Conservation (phyloP, 192 early-diverging fungal species). For the Podila minutissima region DNA sequence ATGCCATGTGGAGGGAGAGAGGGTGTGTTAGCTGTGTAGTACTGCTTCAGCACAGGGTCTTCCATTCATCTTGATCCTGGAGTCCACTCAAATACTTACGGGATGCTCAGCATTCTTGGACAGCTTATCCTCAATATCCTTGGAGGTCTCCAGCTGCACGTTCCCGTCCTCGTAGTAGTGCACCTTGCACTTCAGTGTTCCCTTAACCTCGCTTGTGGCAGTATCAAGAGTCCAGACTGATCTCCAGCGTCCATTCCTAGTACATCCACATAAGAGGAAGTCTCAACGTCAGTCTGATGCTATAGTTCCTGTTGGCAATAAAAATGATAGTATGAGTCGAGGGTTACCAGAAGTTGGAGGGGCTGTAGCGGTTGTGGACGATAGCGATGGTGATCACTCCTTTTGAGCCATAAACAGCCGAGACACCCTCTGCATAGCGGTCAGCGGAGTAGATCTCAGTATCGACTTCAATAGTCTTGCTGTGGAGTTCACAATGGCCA, state of each 20-base stretch:
- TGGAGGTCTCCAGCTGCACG: slow-evolving; percentile 89
- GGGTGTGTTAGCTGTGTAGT: neutral
- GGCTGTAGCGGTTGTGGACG: slow-evolving; percentile 93
- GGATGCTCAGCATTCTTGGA: slow-evolving; percentile 27
- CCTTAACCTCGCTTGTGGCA: slow-evolving; percentile 70
- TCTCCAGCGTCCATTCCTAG: slow-evolving; percentile 93
- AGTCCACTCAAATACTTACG: slow-evolving; percentile 14
- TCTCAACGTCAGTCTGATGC: neutral
- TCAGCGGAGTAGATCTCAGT: slow-evolving; percentile 72
- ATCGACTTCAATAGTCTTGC: slow-evolving; percentile 69
- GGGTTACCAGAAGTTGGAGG: slow-evolving; percentile 89
- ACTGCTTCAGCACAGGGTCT: neutral
- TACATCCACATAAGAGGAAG: neutral
- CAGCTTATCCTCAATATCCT: slow-evolving; percentile 67
- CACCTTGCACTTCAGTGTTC: slow-evolving; percentile 80
- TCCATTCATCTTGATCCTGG: neutral
- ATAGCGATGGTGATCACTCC: slow-evolving; percentile 69
- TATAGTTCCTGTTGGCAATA: too few species aligned
- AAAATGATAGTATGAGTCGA: too few species aligned
- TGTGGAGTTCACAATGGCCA: neutral
- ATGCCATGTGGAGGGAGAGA: neutral
- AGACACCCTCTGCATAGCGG: slow-evolving; percentile 83
- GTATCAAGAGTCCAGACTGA: slow-evolving; percentile 80
- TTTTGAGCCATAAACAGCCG: slow-evolving; percentile 70
- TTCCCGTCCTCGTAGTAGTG: slow-evolving; percentile 99